These are phyloP conservation scores for Blastomyces gilchristii DNA, from an alignment of 2,329 filamentous ascomycete genomes.

Conservation along the genomic window DNA sequence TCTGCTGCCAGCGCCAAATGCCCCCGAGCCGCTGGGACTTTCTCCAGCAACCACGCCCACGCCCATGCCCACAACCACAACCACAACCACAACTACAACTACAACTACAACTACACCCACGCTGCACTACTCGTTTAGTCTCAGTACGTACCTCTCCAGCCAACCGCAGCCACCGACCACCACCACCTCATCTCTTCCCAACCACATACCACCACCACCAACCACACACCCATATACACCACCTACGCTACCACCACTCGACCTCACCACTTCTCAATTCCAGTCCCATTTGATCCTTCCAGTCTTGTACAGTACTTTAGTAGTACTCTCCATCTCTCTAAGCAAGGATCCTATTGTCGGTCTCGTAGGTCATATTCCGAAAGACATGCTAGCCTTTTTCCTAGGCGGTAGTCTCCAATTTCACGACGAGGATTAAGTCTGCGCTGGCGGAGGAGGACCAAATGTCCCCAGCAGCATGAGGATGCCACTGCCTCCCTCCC, in stretches of 20 bases:
- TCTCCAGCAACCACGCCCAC: neutral
- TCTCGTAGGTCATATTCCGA: neutral
- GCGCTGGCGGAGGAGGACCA: constrained; percentile 24
- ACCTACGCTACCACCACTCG: neutral
- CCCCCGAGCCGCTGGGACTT: neutral
- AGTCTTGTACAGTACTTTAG: neutral
- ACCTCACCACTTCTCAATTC: neutral
- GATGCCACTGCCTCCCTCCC: constrained; percentile 33
- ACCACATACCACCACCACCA: constrained; percentile 4
- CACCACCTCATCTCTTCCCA: constrained; percentile 12
- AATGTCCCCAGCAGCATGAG: constrained; percentile 23
- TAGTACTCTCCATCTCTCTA: neutral
- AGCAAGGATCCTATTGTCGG: neutral
- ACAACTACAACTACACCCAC: too few relatives aligned
- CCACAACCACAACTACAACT: neutral
- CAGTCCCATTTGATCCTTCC: neutral
- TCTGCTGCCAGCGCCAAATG: neutral
- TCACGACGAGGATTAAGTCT: constrained; percentile 26
- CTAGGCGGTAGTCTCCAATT: constrained; percentile 24
- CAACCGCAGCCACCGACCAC: neutral
- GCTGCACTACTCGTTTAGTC: too few relatives aligned
- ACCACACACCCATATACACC: neutral
- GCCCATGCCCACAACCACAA: neutral
- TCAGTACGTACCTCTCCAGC: too few relatives aligned
- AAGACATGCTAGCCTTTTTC: constrained; percentile 28